phyloP scores from a whole-genome alignment of 768 basidiomycete genomes.

The Sarcodon aspratus region DNA sequence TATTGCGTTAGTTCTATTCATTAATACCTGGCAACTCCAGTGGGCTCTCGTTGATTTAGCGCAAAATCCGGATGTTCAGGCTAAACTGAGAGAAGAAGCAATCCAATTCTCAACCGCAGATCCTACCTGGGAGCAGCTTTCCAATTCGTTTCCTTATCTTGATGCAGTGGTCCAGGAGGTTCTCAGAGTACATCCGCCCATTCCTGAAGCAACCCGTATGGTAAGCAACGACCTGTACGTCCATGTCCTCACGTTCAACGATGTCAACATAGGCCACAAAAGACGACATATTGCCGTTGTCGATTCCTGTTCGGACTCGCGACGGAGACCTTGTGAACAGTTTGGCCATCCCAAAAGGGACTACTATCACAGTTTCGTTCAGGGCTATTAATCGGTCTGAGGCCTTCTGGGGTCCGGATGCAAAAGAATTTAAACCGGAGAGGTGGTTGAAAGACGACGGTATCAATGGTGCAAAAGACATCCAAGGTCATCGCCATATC shows the following conservation, averaged over 20 bases:
- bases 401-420: constrained; percentile 32
- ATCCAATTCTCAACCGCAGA: constrained; percentile 27
- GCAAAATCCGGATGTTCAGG: constrained; percentile 31
- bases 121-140: constrained; percentile 44
- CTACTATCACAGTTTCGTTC: constrained; percentile 25
- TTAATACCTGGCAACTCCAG: constrained; percentile 5
- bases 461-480: constrained; percentile 18
- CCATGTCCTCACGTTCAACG: too few species aligned
- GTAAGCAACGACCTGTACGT: constrained; percentile 14
- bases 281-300: constrained; percentile 30
- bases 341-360: constrained; percentile 26
- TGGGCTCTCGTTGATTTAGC: constrained; percentile 52
- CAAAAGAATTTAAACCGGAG: constrained; percentile 30
- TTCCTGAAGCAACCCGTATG: constrained; percentile 22
- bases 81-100: constrained; percentile 34
- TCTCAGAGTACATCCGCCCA: constrained; percentile 33
- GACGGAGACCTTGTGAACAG: constrained; percentile 24
- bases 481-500: constrained; percentile 27
- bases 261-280: constrained; percentile 18
- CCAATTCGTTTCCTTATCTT: constrained; percentile 37
- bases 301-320: constrained; percentile 16
- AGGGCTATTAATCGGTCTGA: constrained; percentile 26
- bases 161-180: constrained; percentile 38
- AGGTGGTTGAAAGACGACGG: constrained; percentile 27
- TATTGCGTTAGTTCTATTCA: too few species aligned